Base-by-base conservation (phyloP, 331 rosid species). In the Rhamnella rubrinervis region DNA sequence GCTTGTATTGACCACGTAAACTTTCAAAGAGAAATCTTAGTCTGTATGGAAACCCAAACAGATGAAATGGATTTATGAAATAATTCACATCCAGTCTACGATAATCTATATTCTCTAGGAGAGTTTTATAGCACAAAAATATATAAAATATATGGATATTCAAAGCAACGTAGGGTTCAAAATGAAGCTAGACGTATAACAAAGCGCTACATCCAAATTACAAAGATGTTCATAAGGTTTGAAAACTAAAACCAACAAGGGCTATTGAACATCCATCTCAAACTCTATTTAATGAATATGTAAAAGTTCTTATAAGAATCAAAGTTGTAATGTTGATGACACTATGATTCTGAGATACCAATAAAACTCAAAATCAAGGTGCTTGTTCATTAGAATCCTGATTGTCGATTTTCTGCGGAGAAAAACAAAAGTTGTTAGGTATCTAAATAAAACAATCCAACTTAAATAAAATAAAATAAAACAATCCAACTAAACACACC, bases 341-440 rank as follows among this genome's bases (percentile, higher is more conserved):
- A 31, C 5, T 31, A 31, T 3, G 35, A 31, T 31, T 31, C 49
- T 10, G 49, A 44, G 14, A 44, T 0, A 44, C 14, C 49, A 44
- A 44, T 44, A 11, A 9, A 18, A 39, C 62, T 71, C 40, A 61
- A 52, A 62, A 60, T 82, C 87, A 82, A 10, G 80, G 70, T 58
- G 76, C 79, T 75, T 78, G 61, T 81, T 85, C 86, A 0, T 55
- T 78, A 68, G 85, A 73, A 13, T 59, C 75, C 40, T 71, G 79
- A 72, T 64, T 65, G 26, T 78, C 78, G 11, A 77, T 70, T 80
- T 90, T 85, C 96, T 90, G 87, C 83, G 70, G 28, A 71, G 59
- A 35, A 28, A 60, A 15, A 55, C 23, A 67, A 65, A 44, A 40
- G 11, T 8, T 9, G 14, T 9, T 14, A 44, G 14, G 13, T 40